Conservation (phyloP, 2,329 filamentous ascomycete genomes). For the Talaromyces albobiverticillius region DNA sequence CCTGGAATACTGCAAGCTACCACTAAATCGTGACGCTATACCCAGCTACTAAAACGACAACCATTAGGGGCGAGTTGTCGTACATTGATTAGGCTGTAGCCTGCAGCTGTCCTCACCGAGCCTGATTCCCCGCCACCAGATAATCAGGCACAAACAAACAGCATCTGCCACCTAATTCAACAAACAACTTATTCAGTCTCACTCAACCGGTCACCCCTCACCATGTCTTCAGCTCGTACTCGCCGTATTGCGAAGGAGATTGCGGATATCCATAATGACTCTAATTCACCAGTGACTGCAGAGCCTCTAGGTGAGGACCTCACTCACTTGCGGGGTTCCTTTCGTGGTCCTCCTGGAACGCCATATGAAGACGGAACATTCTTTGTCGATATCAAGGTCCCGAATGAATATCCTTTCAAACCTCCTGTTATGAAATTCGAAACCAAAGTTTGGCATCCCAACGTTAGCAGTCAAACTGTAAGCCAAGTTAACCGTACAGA, state of each 20-base stretch:
- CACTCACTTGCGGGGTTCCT: conserved; percentile 77
- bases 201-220: conserved; percentile 15
- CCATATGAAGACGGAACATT: conserved; percentile 87
- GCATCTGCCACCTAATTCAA: not conserved
- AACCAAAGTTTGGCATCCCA: conserved; percentile 96
- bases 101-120: not conserved
- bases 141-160: not conserved
- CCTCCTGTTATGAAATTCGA: conserved; percentile 87
- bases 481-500: conserved; percentile 26
- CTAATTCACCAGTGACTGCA: conserved; percentile 72
- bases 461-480: conserved; percentile 91
- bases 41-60: not conserved
- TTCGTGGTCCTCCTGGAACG: conserved; percentile 84
- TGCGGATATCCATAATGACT: conserved; percentile 57
- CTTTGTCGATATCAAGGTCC: conserved; percentile 80
- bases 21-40: not conserved
- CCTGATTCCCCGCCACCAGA: not conserved
- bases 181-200: conserved; percentile 4
- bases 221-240: conserved; percentile 56
- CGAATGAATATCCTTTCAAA: conserved; percentile 87
- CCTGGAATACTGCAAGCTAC: too few relatives aligned
- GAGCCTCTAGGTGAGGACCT: conserved; percentile 65
- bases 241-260: conserved; percentile 54
- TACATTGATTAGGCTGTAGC: not conserved
- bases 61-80: not conserved